Evolutionary conservation across 2,329 filamentous ascomycete genomes (phyloP).

Genomic region (Penicillium griseofulvum): DNA sequence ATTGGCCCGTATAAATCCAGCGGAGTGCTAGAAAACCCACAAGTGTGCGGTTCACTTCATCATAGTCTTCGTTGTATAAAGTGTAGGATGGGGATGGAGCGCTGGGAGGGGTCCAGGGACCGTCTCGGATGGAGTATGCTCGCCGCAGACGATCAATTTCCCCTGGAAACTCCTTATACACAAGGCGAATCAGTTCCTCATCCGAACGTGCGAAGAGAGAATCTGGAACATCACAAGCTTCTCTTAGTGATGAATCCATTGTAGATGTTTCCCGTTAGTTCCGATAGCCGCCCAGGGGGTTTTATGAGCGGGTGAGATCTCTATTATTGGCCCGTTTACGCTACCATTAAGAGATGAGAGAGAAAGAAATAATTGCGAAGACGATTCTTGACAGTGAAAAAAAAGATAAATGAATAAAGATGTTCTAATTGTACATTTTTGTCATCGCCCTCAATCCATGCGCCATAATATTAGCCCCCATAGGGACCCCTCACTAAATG

Average conservation of each 20-base stretch:
- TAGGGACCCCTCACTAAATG: slow-evolving; percentile 1
- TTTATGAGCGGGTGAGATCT: background rate
- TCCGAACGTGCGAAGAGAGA: slow-evolving; percentile 6
- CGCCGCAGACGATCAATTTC: slow-evolving; percentile 17
- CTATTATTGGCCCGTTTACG: background rate
- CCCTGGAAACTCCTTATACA: slow-evolving; percentile 11
- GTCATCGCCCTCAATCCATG: background rate
- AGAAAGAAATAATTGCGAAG: background rate
- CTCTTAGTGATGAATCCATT: slow-evolving; percentile 6
- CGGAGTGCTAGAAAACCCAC: slow-evolving; percentile 15
- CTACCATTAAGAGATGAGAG: background rate
- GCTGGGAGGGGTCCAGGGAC: background rate
- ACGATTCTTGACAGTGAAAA: background rate
- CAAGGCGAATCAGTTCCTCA: slow-evolving; percentile 4
- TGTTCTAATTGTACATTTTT: slow-evolving; percentile 8
- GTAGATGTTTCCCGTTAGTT: background rate
- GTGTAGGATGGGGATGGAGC: slow-evolving; percentile 12
- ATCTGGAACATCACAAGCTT: slow-evolving; percentile 8
- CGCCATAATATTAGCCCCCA: background rate
- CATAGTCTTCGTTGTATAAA: slow-evolving; percentile 14
- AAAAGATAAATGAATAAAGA: background rate
- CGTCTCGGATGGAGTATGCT: slow-evolving; percentile 17
- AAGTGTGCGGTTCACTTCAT: slow-evolving; percentile 16
- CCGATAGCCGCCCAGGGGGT: background rate
- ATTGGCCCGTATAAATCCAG: slow-evolving; percentile 16